Evolutionary conservation across 2,329 filamentous ascomycete genomes (phyloP), one percentile per base, ranked within the genome.

Genomic region (Alternaria burnsii): DNA sequence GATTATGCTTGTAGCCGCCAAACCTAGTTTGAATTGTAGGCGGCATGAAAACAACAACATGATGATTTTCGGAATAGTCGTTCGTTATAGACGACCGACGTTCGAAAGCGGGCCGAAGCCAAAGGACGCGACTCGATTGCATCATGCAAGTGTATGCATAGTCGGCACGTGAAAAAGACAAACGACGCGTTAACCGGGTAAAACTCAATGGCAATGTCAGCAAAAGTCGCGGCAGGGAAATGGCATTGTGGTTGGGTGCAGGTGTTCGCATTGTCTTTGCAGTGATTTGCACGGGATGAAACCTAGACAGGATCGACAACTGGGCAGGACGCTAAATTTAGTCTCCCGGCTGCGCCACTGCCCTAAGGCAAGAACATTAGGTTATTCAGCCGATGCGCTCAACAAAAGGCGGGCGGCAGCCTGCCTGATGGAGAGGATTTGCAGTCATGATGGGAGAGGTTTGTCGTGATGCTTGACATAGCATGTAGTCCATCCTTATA

Each of bases 331-430:
- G 48, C 59, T 58, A 59, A 56, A 62, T 51, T 58, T 64, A 62
- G 59, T 55, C 12, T 52, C 18, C 43, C 22, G 41, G 55, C 62
- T 64, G 62, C 62, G 59, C 62, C 62, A 64, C 62, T 43, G 52
- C 44, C 32, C 55, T 41, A 52, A 53, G 36, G 28, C 41, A 30
- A 46, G 46, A 34, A 36, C 47, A 54, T 46, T 12, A 36, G 14
- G 43, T 55, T 50, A 51, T 51, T 50, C 48, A 55, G 36, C 44
- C 30, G 26, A 30, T 18, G 28, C 30, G 40, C 44, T 52, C 57
- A 55, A 55, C 47, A 58, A 52, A 47, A 53, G 40, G 55, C 43
- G 28, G 48, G 34, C 24, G n/a, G 32, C 14, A 18, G 41, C 28
- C 16, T 9, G 52, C 22, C 42, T 47, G 18, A 55, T n/a, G 30